Base-by-base conservation (phyloP, 169 alveolate genomes). In the Neospora caninum region DNA sequence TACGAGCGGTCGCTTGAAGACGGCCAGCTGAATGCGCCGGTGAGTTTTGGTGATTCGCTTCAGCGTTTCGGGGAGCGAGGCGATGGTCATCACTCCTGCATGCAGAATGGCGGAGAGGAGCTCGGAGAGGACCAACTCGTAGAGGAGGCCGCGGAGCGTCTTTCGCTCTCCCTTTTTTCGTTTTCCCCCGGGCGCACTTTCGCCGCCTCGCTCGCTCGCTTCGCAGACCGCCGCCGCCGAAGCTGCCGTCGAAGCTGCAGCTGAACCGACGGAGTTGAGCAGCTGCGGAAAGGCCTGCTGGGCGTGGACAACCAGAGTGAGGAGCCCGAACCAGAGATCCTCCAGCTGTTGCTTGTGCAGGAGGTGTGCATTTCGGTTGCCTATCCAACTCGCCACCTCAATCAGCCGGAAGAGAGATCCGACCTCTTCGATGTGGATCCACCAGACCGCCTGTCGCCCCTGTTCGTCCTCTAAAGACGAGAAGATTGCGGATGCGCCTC, bases 321-420 rank as follows among this genome's bases (percentile, higher is more conserved):
- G 78, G 41, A 84, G 78, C 0, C 91, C 70, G 78, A 84, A 84
- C 91, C 91, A 84, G 20, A 84, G 91, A 36, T 84, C 91, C n/a
- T 84, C 91, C 42, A 84, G 91, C 78, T 84, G 91, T 78, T 84
- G 78, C n/a, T 49, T 43, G 29, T 42, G 70, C 13, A 84, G 70
- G 31, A 49, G 39, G 22, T 43, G 69, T 2, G 70, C 41, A 45
- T 49, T 84, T 45, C 91, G 91, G 38, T 29, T 64, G 42, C 91
- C 41, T 0, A 84, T 13, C 54, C 78, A 27, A 20, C 29, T 84
- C 38, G 91, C 91, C 10, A 1, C 9, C 13, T 84, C 43, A 10
- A 84, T 36, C 78, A 84, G 78, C 25, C 29, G 38, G 78, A 84
- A 84, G 45, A 49, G 70, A 31, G n/a, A 1, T 29, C 38, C 49